Evolutionary conservation across 345 rosid species (phyloP), one percentile per base, ranked within the genome.

Genomic region (Leavenworthia alabamica): DNA sequence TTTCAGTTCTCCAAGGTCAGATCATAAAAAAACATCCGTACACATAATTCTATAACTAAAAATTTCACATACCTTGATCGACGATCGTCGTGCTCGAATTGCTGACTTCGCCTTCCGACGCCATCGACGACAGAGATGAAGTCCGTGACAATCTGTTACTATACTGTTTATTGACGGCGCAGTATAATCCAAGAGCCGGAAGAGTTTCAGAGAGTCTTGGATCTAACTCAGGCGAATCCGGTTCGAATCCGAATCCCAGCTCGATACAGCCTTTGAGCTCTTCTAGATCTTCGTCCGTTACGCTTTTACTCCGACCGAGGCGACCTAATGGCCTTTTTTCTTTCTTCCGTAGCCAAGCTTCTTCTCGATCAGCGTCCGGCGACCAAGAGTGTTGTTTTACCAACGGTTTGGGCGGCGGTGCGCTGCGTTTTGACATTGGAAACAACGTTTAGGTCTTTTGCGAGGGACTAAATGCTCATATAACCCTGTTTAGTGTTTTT

Each of bases 221-320:
- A 42, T 92, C 85, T 28, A 86, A 42, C 0, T 82, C 85, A 3
- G 87, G 82, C 7, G 91, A 82, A 54, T 92, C 88, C 0, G 77
- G 64, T 3, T 52, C 68, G 69, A 92, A 92, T 12, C 96, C 90
- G 56, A 92, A 92, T 1, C 98, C 97, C 1, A 89, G 73, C 62
- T 92, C 99, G 53, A 92, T 81, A 15, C 87, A 85, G 0, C 84
- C 99, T 24, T 77, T 89, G 4, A 92, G 83, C 82, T 92, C 99
- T 45, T 81, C 82, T 8, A 92, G 50, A 64, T 92, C 98, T 27
- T 83, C 97, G 56, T 89, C 86, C 7, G 89, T 82, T 1, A 89
- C 80, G 75, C 90, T 86, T 59, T 69, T 75, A 47, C 77, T 62
- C 8, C 83, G 68, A 26, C 75, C 75, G 3, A 71, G 48, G 0